These are phyloP conservation scores for Tuber microsphaerosporum DNA, from an alignment of 495 filamentous ascomycete species.

Conservation along the genomic window DNA sequence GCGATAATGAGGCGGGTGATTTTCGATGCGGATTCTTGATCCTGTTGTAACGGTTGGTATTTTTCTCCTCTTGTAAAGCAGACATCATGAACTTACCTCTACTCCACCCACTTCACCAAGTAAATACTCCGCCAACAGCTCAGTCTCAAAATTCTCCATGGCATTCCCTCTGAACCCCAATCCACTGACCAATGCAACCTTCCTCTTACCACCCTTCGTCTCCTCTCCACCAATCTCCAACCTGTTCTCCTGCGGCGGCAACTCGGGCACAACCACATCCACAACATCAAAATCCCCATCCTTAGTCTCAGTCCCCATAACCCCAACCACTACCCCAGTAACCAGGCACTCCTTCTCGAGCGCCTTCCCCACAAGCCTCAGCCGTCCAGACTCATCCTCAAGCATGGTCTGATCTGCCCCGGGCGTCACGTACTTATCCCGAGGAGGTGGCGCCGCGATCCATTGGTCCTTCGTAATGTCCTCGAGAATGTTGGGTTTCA, in stretches of 20 bases:
- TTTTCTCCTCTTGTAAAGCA: neutral
- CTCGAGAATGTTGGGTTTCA: constrained; percentile 95
- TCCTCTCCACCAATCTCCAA: constrained; percentile 45
- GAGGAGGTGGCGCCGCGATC: constrained; percentile 72
- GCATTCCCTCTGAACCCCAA: constrained; percentile 69
- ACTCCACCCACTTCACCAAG: constrained; percentile 68
- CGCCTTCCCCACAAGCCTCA: constrained; percentile 65
- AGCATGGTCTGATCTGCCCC: constrained; percentile 68
- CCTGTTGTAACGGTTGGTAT: constrained; percentile 3
- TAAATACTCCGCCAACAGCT: constrained; percentile 78
- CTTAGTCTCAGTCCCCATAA: constrained; percentile 82
- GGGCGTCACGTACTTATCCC: constrained; percentile 64
- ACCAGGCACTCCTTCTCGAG: constrained; percentile 63
- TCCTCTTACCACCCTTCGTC: constrained; percentile 48
- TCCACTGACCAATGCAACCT: constrained; percentile 85
- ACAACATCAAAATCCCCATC: constrained; percentile 90
- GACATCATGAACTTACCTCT: constrained; percentile 24
- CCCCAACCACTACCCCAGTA: constrained; percentile 85
- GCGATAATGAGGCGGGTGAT: constrained; percentile 86
- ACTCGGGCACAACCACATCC: constrained; percentile 76
- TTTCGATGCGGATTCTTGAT: constrained; percentile 54
- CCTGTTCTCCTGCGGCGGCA: constrained; percentile 58
- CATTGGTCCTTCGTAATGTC: constrained; percentile 92
- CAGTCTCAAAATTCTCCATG: constrained; percentile 62
- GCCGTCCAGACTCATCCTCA: constrained; percentile 92